Base-by-base conservation (phyloP, 441 rosid species). In the Theobroma grandiflorum region DNA sequence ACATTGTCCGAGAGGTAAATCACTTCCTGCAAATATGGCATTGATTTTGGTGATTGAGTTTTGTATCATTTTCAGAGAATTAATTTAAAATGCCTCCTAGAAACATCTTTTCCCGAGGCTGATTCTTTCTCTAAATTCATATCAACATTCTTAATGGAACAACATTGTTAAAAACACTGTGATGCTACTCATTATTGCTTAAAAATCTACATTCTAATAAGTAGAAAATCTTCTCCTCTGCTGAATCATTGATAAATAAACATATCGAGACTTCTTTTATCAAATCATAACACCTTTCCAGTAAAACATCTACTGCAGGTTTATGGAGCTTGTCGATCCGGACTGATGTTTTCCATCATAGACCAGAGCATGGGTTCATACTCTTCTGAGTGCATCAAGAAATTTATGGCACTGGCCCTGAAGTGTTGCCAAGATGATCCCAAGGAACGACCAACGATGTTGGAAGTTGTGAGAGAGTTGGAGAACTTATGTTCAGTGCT, bases 361-460 rank as follows among this genome's bases (percentile, higher is more conserved):
- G 98, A 96, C 89, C 87, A 81, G 84, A 89, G 84, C 81, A 94
- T 96, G 95, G 97, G 97, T 45, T 78, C 94, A 4, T 96, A 90
- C 88, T 91, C 94, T 6, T 83, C 92, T 0, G 94, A 92, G 79
- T 85, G 89, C 65, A 84, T 88, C 15, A 92, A 88, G 82, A 93
- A 80, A 77, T 93, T 94, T 59, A 79, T 86, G 6, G 78, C 87
- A 45, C 79, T 96, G 79, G 94, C 99, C 42, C 85, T 96, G 59
- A 45, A 73, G 53, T 92, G 98, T 84, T 89, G 95, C 85, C 76
- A 87, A 33, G 94, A 92, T 85, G 84, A 83, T 79, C 93, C 91
- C 2, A 94, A 92, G 65, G 76, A 76, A 81, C 90, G 99, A 81
- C 98, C 97, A 9, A 79, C 92, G 0, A 91, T 93, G 90, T 68